Evolutionary conservation across 2,329 filamentous ascomycete genomes (phyloP).

Genomic region (Trichoderma harzianum): DNA sequence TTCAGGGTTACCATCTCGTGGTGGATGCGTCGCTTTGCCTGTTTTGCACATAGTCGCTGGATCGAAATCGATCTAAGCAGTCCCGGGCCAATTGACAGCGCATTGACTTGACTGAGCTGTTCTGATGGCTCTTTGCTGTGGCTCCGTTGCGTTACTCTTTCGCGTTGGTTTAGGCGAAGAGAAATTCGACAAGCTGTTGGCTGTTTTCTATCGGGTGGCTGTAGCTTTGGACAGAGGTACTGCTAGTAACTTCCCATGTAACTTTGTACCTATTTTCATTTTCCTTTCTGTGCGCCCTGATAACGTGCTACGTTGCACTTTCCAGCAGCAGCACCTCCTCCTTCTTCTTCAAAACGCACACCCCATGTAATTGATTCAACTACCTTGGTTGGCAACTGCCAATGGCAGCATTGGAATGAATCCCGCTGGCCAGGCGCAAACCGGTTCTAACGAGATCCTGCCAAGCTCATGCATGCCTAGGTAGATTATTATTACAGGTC

Average conservation of each 20-base stretch:
- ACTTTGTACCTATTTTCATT: neutral
- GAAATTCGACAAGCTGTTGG: neutral
- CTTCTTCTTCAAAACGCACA: neutral
- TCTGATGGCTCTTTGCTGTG: neutral
- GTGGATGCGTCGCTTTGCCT: neutral
- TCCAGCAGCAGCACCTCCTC: neutral
- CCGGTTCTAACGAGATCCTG: neutral
- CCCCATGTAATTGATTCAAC: neutral
- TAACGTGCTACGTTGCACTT: neutral
- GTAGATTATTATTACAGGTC: neutral
- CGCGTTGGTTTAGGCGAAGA: neutral
- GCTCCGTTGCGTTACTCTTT: neutral
- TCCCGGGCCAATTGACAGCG: neutral
- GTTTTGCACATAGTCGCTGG: neutral
- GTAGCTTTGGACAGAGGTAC: neutral
- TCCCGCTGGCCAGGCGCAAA: neutral
- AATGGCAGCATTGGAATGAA: neutral
- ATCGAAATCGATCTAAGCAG: slow-evolving; percentile 7
- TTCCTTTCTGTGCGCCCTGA: neutral
- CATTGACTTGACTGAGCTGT: neutral
- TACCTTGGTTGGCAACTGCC: neutral
- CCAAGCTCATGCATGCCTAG: no score
- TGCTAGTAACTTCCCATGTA: neutral
- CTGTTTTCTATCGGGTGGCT: neutral
- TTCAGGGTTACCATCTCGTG: neutral